Conservation (phyloP, 1,284 basidiomycete genomes). For the Cryptococcus sp. region DNA sequence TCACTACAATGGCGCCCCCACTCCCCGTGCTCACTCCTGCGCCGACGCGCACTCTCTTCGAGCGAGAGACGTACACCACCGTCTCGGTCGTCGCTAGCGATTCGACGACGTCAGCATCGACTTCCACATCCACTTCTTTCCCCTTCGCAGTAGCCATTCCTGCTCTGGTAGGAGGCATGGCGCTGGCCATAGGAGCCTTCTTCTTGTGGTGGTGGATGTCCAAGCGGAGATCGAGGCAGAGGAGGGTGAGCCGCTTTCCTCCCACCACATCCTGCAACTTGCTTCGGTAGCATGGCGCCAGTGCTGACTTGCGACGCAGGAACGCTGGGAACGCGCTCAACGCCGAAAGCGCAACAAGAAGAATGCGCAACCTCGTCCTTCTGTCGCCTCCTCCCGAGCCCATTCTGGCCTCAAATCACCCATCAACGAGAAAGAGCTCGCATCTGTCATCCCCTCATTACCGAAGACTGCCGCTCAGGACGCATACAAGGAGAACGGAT, state of each 20-base stretch:
- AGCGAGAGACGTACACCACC: slow-evolving; percentile 18
- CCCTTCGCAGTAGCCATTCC: slow-evolving; percentile 38
- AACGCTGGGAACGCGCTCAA: slow-evolving; percentile 33
- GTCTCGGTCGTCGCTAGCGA: slow-evolving; percentile 17
- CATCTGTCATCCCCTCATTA: too few relatives aligned
- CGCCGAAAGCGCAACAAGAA: slow-evolving; percentile 25
- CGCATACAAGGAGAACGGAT: slow-evolving; percentile 10
- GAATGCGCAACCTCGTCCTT: slow-evolving; percentile 23
- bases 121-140: slow-evolving; percentile 15
- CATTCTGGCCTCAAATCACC: slow-evolving; percentile 22
- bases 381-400: slow-evolving; percentile 20
- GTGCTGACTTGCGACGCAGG: slow-evolving; percentile 18
- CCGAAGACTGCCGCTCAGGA: slow-evolving; percentile 9
- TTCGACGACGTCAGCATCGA: slow-evolving; percentile 1
- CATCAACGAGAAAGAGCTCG: slow-evolving; percentile 22
- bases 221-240: slow-evolving; percentile 24
- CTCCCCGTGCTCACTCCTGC: slow-evolving; percentile 10
- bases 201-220: slow-evolving; percentile 29
- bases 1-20: not conserved
- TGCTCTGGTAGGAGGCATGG: slow-evolving; percentile 40
- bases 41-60: slow-evolving; percentile 5
- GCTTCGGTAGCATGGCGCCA: not conserved
- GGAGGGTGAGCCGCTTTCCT: slow-evolving; percentile 23
- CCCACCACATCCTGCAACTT: too few relatives aligned
- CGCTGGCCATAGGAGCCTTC: slow-evolving; percentile 28